phyloP scores from a whole-genome alignment of 73 alveolate genomes.

The Tetrahymena borealis region DNA sequence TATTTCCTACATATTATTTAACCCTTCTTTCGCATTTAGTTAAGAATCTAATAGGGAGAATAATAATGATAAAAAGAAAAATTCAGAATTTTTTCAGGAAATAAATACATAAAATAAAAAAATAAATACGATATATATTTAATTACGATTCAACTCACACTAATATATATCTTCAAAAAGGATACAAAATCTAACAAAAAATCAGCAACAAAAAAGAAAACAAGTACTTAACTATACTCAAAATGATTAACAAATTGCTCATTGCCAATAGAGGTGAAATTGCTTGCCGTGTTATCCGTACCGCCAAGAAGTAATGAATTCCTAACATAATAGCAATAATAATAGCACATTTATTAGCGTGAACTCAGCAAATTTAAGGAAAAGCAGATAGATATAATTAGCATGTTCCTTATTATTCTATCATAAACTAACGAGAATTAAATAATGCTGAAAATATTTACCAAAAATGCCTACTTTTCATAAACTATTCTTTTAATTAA shows the following conservation, averaged over 20 bases:
- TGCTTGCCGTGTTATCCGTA: slow-evolving; percentile 81
- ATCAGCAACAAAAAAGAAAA: not conserved
- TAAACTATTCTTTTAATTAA: not conserved
- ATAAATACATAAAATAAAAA: not conserved
- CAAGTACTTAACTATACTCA: not conserved
- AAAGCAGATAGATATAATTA: not conserved
- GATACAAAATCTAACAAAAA: not conserved
- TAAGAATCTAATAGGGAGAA: not conserved
- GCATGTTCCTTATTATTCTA: not conserved
- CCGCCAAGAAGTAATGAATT: slow-evolving; percentile 57
- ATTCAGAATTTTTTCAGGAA: not conserved
- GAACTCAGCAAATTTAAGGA: too few relatives aligned
- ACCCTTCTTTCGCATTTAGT: not conserved
- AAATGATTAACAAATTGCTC: slow-evolving; percentile 66
- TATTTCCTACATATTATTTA: not conserved
- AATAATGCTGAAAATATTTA: not conserved
- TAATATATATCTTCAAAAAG: not conserved
- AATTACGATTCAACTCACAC: not conserved
- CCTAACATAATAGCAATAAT: not conserved
- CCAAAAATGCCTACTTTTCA: not conserved
- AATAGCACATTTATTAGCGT: not conserved
- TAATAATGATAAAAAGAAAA: not conserved
- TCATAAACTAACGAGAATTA: not conserved
- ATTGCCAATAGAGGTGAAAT: slow-evolving; percentile 96
- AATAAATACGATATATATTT: not conserved